Conservation (phyloP, 2,329 filamentous ascomycete species). For the Juglanconis sp. region DNA sequence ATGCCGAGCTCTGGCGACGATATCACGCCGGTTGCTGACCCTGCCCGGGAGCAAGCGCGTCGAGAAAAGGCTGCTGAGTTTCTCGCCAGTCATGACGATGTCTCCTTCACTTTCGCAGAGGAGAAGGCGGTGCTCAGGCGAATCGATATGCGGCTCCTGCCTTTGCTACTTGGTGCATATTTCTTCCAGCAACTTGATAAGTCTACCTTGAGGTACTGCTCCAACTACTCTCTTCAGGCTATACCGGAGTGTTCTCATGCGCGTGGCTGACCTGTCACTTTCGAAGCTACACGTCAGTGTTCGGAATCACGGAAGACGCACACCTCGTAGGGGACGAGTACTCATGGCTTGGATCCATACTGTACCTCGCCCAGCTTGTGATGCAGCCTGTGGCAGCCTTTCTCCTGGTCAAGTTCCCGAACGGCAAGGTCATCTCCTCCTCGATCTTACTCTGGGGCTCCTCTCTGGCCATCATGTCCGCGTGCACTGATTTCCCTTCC, state of each 20-base stretch:
- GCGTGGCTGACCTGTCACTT: neutral
- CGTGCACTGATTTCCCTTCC: constrained; percentile 44
- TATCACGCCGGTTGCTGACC: constrained; percentile 23
- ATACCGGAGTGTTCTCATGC: neutral
- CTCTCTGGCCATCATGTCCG: constrained; percentile 47
- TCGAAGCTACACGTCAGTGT: constrained; percentile 42
- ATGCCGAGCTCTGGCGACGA: constrained; percentile 14
- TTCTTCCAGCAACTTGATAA: constrained; percentile 58
- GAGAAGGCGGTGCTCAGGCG: constrained; percentile 41
- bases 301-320: constrained; percentile 45
- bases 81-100: constrained; percentile 36
- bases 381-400: constrained; percentile 55
- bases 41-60: constrained; percentile 26
- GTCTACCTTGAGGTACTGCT: constrained; percentile 31
- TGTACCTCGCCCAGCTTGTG: constrained; percentile 58
- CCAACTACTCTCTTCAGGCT: neutral
- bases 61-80: constrained; percentile 40
- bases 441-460: constrained; percentile 55
- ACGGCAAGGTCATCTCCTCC: constrained; percentile 48
- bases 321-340: constrained; percentile 44
- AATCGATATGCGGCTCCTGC: constrained; percentile 50
- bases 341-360: constrained; percentile 60
- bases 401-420: constrained; percentile 50
- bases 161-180: constrained; percentile 52
- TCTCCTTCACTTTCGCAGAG: constrained; percentile 45